These are phyloP conservation scores for Termitomyces titanicus DNA, from an alignment of 768 basidiomycete genomes.

Conservation along the genomic window DNA sequence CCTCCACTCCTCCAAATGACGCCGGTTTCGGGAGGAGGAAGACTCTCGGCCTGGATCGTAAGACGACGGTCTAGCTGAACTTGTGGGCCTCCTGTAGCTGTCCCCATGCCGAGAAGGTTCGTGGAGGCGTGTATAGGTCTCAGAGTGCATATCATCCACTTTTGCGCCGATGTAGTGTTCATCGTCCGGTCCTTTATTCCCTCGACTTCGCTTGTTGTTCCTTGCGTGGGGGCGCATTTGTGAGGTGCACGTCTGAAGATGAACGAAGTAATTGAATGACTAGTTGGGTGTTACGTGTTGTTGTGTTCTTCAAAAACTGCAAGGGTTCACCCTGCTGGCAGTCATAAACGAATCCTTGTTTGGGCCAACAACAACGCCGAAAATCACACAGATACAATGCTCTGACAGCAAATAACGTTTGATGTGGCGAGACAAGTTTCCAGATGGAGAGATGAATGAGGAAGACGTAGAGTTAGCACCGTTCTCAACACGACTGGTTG, in stretches of 20 bases:
- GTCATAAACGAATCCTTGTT: conserved; percentile 5
- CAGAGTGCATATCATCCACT: conserved; percentile 48
- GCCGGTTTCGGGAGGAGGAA: conserved; percentile 49
- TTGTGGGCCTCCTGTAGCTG: conserved; percentile 42
- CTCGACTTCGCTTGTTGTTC: conserved; percentile 49
- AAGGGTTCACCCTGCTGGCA: conserved; percentile 25
- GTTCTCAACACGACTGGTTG: conserved; percentile 8
- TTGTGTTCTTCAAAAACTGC: conserved; percentile 28
- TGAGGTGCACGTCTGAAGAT: conserved; percentile 16
- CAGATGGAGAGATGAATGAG: conserved; percentile 6
- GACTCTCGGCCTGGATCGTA: conserved; percentile 50
- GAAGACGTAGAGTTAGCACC: conserved; percentile 12
- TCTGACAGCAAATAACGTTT: conserved; percentile 2
- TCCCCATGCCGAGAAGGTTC: conserved; percentile 46
- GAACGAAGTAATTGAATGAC: conserved; percentile 22
- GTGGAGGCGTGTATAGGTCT: conserved; percentile 49
- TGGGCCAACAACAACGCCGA: conserved; percentile 9
- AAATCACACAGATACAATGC: conserved; percentile 13
- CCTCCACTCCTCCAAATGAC: too few relatives aligned
- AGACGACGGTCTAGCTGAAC: conserved; percentile 32
- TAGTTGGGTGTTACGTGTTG: conserved; percentile 28
- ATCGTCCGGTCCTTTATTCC: conserved; percentile 46
- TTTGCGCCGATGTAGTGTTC: conserved; percentile 47
- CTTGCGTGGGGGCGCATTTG: conserved; percentile 43
- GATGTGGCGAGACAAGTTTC: conserved; percentile 1